These are phyloP conservation scores for Crithidia acanthocephali DNA, from an alignment of 208 protist genomes.

Conservation along the genomic window DNA sequence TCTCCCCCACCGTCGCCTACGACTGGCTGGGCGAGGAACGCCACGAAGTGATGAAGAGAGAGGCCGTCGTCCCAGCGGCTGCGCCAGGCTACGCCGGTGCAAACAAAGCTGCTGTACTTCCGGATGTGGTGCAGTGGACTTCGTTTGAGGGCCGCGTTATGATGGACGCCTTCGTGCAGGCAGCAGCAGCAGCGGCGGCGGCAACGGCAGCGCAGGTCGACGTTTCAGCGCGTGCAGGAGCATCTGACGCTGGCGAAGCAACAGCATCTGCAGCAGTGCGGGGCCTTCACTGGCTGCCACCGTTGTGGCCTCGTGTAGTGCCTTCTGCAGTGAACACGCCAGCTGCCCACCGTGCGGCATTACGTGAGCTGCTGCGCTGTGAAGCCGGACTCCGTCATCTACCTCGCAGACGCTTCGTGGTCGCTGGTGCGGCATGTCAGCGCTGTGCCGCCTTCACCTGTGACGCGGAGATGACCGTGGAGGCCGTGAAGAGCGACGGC, in stretches of 20 bases:
- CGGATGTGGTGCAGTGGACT: constrained; percentile 9
- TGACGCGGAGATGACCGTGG: constrained; percentile 2
- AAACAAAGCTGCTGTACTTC: neutral
- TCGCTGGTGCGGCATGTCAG: no score
- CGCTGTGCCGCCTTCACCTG: neutral
- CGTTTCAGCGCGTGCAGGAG: no score
- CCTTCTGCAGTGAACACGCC: neutral
- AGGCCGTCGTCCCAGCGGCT: no score
- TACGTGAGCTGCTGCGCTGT: constrained; percentile 1
- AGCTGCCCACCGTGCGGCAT: neutral
- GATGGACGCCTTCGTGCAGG: neutral
- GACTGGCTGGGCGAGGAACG: constrained; percentile 23
- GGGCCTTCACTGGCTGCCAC: constrained; percentile 8
- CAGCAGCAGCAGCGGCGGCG: neutral
- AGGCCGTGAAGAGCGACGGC: neutral
- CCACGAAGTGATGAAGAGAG: neutral
- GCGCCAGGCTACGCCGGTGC: no score
- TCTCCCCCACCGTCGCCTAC: constrained; percentile 26
- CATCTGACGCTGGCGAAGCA: no score
- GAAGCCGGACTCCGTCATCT: constrained; percentile 12
- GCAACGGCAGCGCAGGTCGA: neutral
- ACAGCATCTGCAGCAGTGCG: no score
- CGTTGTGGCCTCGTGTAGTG: constrained; percentile 25
- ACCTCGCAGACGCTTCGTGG: neutral
- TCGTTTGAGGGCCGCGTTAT: constrained; percentile 8